phyloP scores from a whole-genome alignment of 495 filamentous ascomycete species.

The Daldinia decipiens region DNA sequence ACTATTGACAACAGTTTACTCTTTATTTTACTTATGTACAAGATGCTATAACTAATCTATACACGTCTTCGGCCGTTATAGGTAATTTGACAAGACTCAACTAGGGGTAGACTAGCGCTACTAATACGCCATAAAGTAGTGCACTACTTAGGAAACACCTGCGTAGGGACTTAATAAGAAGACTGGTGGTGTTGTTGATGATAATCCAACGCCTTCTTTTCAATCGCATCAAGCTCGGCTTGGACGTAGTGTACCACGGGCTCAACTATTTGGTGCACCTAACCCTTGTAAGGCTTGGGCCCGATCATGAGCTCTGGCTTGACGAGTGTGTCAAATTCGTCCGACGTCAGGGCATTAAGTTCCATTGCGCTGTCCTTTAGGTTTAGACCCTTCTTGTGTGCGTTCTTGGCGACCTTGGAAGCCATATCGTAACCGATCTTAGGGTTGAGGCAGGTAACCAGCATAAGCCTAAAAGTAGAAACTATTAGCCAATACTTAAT shows the following conservation, averaged over 20 bases:
- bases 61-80: constrained; percentile 24
- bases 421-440: constrained; percentile 99
- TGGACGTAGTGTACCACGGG: constrained; percentile 41
- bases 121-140: constrained; percentile 7
- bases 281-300: constrained; percentile 69
- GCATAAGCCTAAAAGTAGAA: constrained; percentile 76
- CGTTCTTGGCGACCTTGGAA: constrained; percentile 98
- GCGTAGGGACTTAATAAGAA: constrained; percentile 13
- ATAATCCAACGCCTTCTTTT: constrained; percentile 33
- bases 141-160: neutral
- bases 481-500: constrained; percentile 20
- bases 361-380: constrained; percentile 95
- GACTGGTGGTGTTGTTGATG: constrained; percentile 16
- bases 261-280: constrained; percentile 41
- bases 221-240: constrained; percentile 34
- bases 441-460: constrained; percentile 97
- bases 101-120: neutral
- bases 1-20: constrained; percentile 31
- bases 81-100: constrained; percentile 7
- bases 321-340: constrained; percentile 91
- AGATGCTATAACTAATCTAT: constrained; percentile 25
- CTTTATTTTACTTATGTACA: constrained; percentile 40
- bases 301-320: constrained; percentile 97
- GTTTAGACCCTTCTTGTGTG: constrained; percentile 96
- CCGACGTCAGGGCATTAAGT: constrained; percentile 86